Percentiles rank a stretch among this genome's conserved stretches.
These are phyloP conservation scores for Sclerotinia spermophila DNA, from an alignment of 2,329 filamentous ascomycete species.

Conservation along the genomic window DNA sequence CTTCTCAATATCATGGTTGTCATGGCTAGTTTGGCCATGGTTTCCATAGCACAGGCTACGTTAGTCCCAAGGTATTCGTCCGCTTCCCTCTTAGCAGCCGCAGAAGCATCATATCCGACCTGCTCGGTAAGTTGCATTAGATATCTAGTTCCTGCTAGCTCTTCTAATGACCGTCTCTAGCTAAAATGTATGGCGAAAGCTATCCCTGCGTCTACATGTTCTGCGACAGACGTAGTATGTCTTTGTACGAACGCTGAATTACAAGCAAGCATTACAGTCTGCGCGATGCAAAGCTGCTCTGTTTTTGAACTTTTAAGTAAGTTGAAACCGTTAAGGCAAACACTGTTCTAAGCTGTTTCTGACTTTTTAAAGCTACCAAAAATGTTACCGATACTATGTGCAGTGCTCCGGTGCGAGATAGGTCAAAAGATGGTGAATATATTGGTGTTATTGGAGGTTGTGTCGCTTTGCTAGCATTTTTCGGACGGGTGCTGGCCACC, in stretches of 20 bases:
- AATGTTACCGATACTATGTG: neutral
- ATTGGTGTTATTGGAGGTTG: neutral
- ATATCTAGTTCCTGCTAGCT: neutral
- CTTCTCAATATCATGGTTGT: neutral
- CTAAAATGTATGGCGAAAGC: neutral
- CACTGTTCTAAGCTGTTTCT: neutral
- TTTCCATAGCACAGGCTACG: neutral
- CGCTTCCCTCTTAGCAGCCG: neutral
- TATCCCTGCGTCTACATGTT: neutral
- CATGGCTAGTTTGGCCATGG: neutral
- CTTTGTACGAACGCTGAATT: neutral
- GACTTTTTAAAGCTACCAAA: neutral
- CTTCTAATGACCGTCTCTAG: neutral
- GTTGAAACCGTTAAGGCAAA: neutral
- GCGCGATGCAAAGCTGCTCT: neutral
- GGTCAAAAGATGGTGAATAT: neutral
- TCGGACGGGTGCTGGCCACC: neutral
- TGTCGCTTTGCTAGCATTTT: neutral
- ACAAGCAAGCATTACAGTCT: neutral
- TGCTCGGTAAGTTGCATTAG: neutral
- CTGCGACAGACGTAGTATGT: neutral
- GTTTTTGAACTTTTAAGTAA: neutral
- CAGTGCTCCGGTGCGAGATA: neutral
- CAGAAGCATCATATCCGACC: neutral
- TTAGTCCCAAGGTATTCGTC: neutral